A percentile compares a stretch with the other conserved stretches of the same genome.
phyloP scores from a whole-genome alignment of 2,329 filamentous ascomycete genomes.

The Decorospora gaudefroyi region DNA sequence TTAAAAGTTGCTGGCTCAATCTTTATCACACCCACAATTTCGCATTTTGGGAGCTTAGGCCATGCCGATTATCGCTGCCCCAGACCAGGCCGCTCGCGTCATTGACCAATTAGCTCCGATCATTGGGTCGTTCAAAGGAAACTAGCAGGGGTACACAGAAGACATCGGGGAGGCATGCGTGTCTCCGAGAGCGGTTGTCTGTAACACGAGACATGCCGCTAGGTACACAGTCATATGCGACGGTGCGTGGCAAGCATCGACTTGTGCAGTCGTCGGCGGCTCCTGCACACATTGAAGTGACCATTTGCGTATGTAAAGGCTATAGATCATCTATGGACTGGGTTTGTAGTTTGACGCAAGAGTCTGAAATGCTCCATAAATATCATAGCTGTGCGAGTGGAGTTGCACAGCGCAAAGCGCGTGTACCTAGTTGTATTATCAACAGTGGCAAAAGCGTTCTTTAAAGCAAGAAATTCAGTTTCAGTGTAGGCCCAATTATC shows the following conservation, averaged over 20 bases:
- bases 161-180: conserved; percentile 25
- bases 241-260: conserved; percentile 1
- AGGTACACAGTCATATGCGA: conserved; percentile 15
- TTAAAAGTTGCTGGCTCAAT: conserved; percentile 27
- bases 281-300: too few species aligned
- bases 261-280: too few species aligned
- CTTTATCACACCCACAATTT: conserved; percentile 12
- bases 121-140: not conserved
- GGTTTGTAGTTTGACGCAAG: too few species aligned
- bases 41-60: conserved; percentile 23
- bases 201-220: not conserved
- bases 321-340: too few species aligned
- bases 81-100: conserved; percentile 14
- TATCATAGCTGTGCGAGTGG: too few species aligned
- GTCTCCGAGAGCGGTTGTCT: conserved; percentile 22
- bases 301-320: too few species aligned
- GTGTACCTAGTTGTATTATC: too few species aligned
- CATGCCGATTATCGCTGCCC: conserved; percentile 21
- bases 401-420: too few species aligned
- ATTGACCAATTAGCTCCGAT: conserved; percentile 9
- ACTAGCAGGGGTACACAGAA: conserved; percentile 14
- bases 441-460: too few species aligned
- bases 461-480: too few species aligned
- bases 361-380: too few species aligned
- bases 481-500: too few species aligned